Percentiles rank a stretch among this genome's conserved stretches.
Evolutionary conservation across 495 filamentous ascomycete species (phyloP).

Genomic region (Hypoxylon lienhwacheense): DNA sequence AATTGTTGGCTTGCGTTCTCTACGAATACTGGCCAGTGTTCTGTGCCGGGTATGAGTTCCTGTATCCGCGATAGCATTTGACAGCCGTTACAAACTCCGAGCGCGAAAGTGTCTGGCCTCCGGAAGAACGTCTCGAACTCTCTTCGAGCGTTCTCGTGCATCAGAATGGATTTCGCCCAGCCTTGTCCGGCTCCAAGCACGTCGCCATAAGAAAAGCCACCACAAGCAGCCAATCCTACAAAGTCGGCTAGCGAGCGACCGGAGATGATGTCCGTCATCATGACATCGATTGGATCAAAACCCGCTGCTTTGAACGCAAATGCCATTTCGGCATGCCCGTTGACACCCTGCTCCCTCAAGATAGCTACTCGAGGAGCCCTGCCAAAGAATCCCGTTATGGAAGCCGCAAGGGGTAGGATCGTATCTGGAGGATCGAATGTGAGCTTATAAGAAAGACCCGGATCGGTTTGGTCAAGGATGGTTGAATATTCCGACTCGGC

Average conservation of each 20-base stretch:
- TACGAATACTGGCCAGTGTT: conserved; percentile 85
- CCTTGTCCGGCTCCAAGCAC: conserved; percentile 92
- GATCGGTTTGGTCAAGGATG: conserved; percentile 74
- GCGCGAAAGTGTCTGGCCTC: conserved; percentile 83
- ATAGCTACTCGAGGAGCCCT: conserved; percentile 87
- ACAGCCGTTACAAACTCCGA: conserved; percentile 97
- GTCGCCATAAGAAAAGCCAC: conserved; percentile 97
- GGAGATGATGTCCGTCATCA: conserved; percentile 92
- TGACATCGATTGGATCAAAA: conserved; percentile 89
- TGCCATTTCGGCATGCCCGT: conserved; percentile 93
- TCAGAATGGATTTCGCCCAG: conserved; percentile 93
- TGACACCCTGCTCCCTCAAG: conserved; percentile 91
- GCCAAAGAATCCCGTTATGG: conserved; percentile 67
- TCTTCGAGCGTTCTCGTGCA: conserved; percentile 72
- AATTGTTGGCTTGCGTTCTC: conserved; percentile 88
- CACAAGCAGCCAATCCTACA: conserved; percentile 87
- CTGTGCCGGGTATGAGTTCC: conserved; percentile 81
- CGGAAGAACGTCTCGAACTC: conserved; percentile 87
- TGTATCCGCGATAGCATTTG: conserved; percentile 89
- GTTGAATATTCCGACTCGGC: conserved; percentile 82
- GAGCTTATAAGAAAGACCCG: conserved; percentile 83
- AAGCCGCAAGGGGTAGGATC: conserved; percentile 68
- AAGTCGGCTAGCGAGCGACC: conserved; percentile 78
- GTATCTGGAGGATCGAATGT: conserved; percentile 78
- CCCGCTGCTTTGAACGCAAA: conserved; percentile 92